These are phyloP conservation scores for Kickxella alabastrina DNA, from an alignment of 192 early-diverging fungal genomes.

Conservation along the genomic window DNA sequence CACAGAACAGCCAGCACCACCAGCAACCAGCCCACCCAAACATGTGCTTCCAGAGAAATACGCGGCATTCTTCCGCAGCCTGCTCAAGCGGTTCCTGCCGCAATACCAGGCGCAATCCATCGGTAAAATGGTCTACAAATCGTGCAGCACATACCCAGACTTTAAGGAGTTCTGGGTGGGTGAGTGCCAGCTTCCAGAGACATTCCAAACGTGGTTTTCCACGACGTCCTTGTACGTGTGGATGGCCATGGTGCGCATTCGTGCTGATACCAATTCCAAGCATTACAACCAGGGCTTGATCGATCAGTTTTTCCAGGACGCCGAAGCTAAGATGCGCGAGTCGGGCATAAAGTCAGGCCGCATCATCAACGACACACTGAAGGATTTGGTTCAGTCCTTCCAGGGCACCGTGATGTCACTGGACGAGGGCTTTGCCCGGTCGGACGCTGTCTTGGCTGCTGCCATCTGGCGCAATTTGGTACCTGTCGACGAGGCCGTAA, in stretches of 20 bases:
- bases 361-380: slow-evolving; percentile 70
- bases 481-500: slow-evolving; percentile 26
- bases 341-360: slow-evolving; percentile 73
- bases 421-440: slow-evolving; percentile 84
- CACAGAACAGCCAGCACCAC: no score
- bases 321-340: slow-evolving; percentile 76
- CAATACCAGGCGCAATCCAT: slow-evolving; percentile 38
- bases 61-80: slow-evolving; percentile 7
- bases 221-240: slow-evolving; percentile 89
- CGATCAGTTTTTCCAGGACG: slow-evolving; percentile 82
- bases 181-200: slow-evolving; percentile 66
- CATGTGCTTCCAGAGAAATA: slow-evolving; percentile 19
- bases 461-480: slow-evolving; percentile 75
- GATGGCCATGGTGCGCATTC: slow-evolving; percentile 84
- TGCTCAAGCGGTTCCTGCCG: slow-evolving; percentile 31
- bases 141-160: slow-evolving; percentile 32
- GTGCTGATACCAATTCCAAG: slow-evolving; percentile 67
- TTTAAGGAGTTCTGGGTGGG: slow-evolving; percentile 44
- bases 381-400: slow-evolving; percentile 78
- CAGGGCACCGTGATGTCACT: slow-evolving; percentile 86
- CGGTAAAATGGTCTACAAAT: slow-evolving; percentile 28
- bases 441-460: slow-evolving; percentile 82
- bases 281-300: slow-evolving; percentile 85
- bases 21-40: no score
- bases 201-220: slow-evolving; percentile 93